Conservation (phyloP, 495 filamentous ascomycete species). For the Xeromyces bisporus region DNA sequence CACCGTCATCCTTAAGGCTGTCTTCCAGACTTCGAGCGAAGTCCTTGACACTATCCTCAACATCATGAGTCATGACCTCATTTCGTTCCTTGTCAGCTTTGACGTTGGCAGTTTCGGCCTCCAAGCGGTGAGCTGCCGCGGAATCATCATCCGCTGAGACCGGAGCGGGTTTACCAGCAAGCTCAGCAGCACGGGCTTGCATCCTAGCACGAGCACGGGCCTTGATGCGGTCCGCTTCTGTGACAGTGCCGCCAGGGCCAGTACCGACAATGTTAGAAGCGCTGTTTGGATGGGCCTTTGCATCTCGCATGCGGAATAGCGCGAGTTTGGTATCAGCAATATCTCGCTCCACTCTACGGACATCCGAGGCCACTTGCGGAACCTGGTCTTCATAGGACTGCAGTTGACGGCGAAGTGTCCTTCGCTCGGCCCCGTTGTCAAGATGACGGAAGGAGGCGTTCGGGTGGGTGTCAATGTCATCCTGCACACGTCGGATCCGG, state of each 20-base stretch:
- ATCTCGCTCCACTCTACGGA: constrained; percentile 74
- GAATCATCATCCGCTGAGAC: constrained; percentile 48
- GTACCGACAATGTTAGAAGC: constrained; percentile 78
- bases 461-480: constrained; percentile 88
- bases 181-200: constrained; percentile 87
- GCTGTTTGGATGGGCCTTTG: constrained; percentile 75
- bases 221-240: constrained; percentile 86
- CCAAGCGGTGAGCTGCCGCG: constrained; percentile 62
- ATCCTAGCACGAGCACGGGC: constrained; percentile 93
- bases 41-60: constrained; percentile 91
- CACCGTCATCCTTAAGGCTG: constrained; percentile 65
- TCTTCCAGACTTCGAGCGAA: constrained; percentile 72
- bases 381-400: constrained; percentile 78
- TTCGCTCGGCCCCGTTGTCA: constrained; percentile 73
- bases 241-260: constrained; percentile 78
- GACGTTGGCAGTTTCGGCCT: constrained; percentile 68
- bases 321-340: constrained; percentile 90
- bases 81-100: constrained; percentile 81
- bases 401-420: constrained; percentile 72
- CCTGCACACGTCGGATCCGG: constrained; percentile 82
- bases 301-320: constrained; percentile 83
- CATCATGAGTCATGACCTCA: constrained; percentile 87
- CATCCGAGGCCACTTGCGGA: constrained; percentile 80
- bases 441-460: constrained; percentile 53
- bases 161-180: constrained; percentile 63